Base-by-base conservation (phyloP, 805 yeast genomes). In the Candida multigemmis region DNA sequence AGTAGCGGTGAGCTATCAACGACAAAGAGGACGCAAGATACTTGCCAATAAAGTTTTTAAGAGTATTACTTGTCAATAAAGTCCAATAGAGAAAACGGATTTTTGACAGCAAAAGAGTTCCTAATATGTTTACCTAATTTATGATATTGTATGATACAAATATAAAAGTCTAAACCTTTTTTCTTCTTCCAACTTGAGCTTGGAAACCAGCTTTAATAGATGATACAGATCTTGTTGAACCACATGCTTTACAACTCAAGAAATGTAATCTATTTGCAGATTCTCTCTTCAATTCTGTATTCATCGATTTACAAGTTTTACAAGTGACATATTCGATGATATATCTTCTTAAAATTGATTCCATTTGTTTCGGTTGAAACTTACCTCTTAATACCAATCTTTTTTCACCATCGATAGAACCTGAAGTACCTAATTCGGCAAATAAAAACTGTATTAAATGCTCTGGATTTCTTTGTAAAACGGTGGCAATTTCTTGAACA, bases 151-250 rank as follows among this genome's bases (percentile, higher is more conserved):
- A n/a, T n/a, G n/a, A n/a, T n/a, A n/a, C n/a, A n/a, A 14, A 8
- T 13, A 16, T n/a, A 16, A 6, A 5, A 6, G 9, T n/a, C 23
- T 29, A 35, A 33, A 35, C 26, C 28, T 33, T 80, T 75, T 76
- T 82, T 77, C 89, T 82, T 60, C 81, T 79, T 44, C 94, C 94
- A 48, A 84, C 77, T 52, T 83, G 89, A 44, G 98, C 99, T 69
- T 87, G 96, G 94, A 84, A 91, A 80, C 99, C 99, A 26, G 96
- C 84, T 76, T 93, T 91, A 61, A 91, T 91, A 24, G 96, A 85
- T 42, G 91, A 76, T 32, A 91, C 99, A 26, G 96, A 86, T 65
- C 96, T 80, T 25, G 96, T 77, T 25, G 95, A 83, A 42, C 98
- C 98, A 72, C 99, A 91, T 31, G 94, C 83, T 54, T 87, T 86